Conservation (phyloP, 169 alveolate species). For the Eimeria tenella region DNA sequence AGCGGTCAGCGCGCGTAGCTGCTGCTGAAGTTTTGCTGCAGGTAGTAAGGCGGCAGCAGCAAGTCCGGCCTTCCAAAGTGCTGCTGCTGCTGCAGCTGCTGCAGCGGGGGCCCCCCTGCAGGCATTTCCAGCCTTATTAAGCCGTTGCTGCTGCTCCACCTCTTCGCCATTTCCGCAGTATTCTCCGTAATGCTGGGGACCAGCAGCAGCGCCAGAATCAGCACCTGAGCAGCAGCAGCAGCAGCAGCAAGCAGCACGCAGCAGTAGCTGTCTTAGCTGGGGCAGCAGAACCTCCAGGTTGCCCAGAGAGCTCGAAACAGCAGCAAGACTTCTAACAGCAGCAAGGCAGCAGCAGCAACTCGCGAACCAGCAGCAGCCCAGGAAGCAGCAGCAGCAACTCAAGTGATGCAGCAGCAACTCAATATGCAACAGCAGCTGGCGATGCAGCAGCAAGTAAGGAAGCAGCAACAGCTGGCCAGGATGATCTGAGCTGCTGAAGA, state of each 20-base stretch:
- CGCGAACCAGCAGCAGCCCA: no score
- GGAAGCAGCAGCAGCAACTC: no score
- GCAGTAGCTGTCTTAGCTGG: not conserved
- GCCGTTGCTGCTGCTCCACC: conserved; percentile 52
- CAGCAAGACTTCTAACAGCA: no score
- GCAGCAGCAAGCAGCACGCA: no score
- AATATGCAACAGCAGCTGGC: no score
- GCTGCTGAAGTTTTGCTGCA: not conserved
- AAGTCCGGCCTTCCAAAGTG: not conserved
- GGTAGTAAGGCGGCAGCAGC: not conserved
- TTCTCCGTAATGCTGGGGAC: conserved; percentile 37
- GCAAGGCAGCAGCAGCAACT: no score
- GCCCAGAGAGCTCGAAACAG: not conserved
- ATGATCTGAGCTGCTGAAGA: no score
- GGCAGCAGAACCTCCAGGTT: not conserved
- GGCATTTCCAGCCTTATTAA: not conserved
- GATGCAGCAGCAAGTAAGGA: no score
- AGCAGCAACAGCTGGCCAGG: no score
- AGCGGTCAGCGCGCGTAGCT: not conserved
- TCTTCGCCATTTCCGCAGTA: not conserved
- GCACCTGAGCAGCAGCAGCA: not conserved
- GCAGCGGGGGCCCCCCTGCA: not conserved
- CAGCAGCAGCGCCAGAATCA: conserved; percentile 21
- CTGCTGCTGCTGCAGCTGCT: not conserved
- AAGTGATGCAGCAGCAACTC: no score